A percentile compares a stretch with the other conserved stretches of the same genome.
phyloP scores from a whole-genome alignment of 2,329 filamentous ascomycete genomes.

The Biscogniauxia marginata region DNA sequence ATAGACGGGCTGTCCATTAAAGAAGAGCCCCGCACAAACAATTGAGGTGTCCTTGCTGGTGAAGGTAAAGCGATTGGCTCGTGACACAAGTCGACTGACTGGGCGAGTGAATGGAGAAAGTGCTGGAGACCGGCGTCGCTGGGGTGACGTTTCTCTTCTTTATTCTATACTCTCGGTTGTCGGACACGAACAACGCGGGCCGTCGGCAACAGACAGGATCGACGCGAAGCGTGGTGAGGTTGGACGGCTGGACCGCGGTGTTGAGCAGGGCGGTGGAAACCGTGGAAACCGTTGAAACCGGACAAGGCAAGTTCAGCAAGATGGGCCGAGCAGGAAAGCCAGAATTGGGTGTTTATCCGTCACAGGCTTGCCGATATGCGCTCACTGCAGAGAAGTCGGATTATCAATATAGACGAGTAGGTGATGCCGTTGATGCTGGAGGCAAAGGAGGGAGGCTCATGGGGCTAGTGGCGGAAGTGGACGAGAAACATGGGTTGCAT shows the following conservation, averaged over 20 bases:
- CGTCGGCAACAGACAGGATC: neutral
- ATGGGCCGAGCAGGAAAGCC: constrained; percentile 10
- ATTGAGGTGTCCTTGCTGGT: constrained; percentile 22
- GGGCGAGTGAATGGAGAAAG: constrained; percentile 3
- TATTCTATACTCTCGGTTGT: neutral
- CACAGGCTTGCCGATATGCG: neutral
- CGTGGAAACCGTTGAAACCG: too few species aligned
- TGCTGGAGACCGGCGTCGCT: neutral
- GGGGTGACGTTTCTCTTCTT: neutral
- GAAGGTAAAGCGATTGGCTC: constrained; percentile 20
- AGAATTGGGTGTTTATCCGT: constrained; percentile 6
- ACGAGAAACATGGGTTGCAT: constrained; percentile 6
- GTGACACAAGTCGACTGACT: constrained; percentile 14
- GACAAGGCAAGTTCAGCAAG: neutral
- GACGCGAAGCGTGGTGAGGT: neutral
- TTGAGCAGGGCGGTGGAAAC: neutral
- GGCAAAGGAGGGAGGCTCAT: constrained; percentile 13
- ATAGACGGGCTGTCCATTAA: constrained; percentile 54
- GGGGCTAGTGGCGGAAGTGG: neutral
- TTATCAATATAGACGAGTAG: constrained; percentile 26
- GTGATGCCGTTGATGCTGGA: constrained; percentile 22
- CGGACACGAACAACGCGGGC: neutral
- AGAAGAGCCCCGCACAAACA: constrained; percentile 31
- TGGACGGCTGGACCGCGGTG: neutral
- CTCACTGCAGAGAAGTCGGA: constrained; percentile 2